Percentiles rank a stretch among this genome's conserved stretches.
Conservation (phyloP, 2,329 filamentous ascomycete genomes). For the Pseudopyricularia javanii region DNA sequence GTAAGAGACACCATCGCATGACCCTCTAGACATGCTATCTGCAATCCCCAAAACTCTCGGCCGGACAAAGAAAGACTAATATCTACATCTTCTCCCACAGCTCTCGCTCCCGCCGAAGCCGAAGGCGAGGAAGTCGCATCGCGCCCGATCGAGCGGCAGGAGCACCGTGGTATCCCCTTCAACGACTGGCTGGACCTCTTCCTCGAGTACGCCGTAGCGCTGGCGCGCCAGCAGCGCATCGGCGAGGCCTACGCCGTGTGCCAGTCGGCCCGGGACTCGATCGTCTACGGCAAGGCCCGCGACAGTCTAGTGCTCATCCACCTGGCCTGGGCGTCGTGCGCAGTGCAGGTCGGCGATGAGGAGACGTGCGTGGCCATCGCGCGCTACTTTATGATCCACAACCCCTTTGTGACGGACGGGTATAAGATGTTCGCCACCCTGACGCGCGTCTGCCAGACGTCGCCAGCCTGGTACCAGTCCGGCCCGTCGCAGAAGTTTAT, state of each 20-base stretch:
- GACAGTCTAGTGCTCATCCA: slow-evolving; percentile 62
- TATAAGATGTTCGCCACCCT: slow-evolving; percentile 74
- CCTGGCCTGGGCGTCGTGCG: slow-evolving; percentile 74
- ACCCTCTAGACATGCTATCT: slow-evolving; percentile 5
- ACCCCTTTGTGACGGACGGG: slow-evolving; percentile 66
- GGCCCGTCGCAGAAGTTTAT: slow-evolving; percentile 84
- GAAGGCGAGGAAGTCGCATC: slow-evolving; percentile 16
- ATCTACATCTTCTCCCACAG: slow-evolving; percentile 6
- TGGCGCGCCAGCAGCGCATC: slow-evolving; percentile 55
- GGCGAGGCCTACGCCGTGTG: slow-evolving; percentile 71
- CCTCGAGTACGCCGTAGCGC: slow-evolving; percentile 69
- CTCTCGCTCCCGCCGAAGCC: slow-evolving; percentile 19
- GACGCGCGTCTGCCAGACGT: slow-evolving; percentile 64
- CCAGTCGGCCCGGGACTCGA: slow-evolving; percentile 65
- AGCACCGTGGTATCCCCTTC: slow-evolving; percentile 63
- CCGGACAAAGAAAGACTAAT: neutral
- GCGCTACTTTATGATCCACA: slow-evolving; percentile 75
- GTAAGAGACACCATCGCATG: slow-evolving; percentile 15
- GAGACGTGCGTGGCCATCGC: slow-evolving; percentile 60
- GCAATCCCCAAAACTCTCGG: neutral
- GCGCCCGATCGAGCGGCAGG: slow-evolving; percentile 12
- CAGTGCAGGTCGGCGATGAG: slow-evolving; percentile 68
- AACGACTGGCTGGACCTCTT: slow-evolving; percentile 83
- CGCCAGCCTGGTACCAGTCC: slow-evolving; percentile 63
- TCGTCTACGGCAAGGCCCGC: slow-evolving; percentile 64